Percentiles rank a stretch among this genome's conserved stretches.
Conservation (phyloP, 495 filamentous ascomycete genomes). For the Immersiella caudata region DNA sequence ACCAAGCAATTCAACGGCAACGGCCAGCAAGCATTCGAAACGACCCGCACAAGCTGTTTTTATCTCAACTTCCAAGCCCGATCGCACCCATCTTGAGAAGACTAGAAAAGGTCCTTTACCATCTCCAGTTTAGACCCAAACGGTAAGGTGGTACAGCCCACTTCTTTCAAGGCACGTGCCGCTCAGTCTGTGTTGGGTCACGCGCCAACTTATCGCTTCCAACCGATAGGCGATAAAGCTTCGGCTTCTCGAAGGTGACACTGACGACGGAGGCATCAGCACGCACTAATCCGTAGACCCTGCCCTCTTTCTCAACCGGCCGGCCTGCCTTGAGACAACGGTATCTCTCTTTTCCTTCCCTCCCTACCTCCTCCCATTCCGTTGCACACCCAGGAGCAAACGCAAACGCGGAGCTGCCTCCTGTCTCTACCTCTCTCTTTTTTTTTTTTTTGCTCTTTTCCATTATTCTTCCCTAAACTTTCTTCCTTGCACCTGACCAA, state of each 20-base stretch:
- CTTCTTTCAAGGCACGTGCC: slow-evolving; percentile 35
- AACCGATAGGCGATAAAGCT: slow-evolving; percentile 34
- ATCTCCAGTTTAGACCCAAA: slow-evolving; percentile 8
- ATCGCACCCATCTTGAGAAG: neutral
- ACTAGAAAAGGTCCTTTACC: neutral
- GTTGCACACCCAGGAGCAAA: neutral
- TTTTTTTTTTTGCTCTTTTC: neutral
- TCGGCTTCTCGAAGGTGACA: slow-evolving; percentile 26
- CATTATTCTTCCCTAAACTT: neutral
- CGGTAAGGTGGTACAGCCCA: slow-evolving; percentile 21
- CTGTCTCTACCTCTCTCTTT: neutral
- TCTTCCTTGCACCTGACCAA: neutral
- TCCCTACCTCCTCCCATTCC: neutral
- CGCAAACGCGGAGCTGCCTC: neutral
- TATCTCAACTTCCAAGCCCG: neutral
- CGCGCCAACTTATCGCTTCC: slow-evolving; percentile 34
- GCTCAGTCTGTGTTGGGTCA: slow-evolving; percentile 36
- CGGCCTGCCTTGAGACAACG: neutral
- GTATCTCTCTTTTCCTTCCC: slow-evolving; percentile 7
- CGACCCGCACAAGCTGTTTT: neutral
- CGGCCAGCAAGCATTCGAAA: neutral
- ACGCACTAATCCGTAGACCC: neutral
- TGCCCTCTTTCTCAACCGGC: neutral
- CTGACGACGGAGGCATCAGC: slow-evolving; percentile 15
- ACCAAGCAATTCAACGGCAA: neutral